These are phyloP conservation scores for Nematodospora anomalae DNA, from an alignment of 1,139 yeast genomes.

Conservation along the genomic window DNA sequence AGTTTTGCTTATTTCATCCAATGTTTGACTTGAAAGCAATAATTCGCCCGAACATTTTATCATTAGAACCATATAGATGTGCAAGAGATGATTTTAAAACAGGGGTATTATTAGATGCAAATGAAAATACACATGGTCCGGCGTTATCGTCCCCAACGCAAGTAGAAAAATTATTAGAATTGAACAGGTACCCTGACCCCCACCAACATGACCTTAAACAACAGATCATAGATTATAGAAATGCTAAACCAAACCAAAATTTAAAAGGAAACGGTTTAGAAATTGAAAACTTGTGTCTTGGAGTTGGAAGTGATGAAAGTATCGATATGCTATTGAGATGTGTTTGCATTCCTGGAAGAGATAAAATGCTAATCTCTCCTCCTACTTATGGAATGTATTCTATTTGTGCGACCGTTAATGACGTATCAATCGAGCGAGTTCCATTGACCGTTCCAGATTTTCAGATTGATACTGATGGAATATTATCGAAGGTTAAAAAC, in stretches of 20 bases:
- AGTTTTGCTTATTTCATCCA: too few relatives aligned
- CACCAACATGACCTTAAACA: slow-evolving; percentile 82
- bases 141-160: slow-evolving; percentile 42
- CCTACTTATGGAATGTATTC: slow-evolving; percentile 98
- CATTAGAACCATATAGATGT: slow-evolving; percentile 87
- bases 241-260: slow-evolving; percentile 39
- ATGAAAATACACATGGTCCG: slow-evolving; percentile 94
- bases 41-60: slow-evolving; percentile 80
- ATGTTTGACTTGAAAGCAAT: slow-evolving; percentile 58
- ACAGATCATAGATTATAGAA: slow-evolving; percentile 71
- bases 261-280: slow-evolving; percentile 35
- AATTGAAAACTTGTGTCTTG: slow-evolving; percentile 78
- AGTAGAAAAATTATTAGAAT: slow-evolving; percentile 41
- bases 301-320: slow-evolving; percentile 97
- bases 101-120: slow-evolving; percentile 89
- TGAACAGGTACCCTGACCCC: slow-evolving; percentile 96
- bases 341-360: slow-evolving; percentile 77
- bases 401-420: slow-evolving; percentile 88
- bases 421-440: slow-evolving; percentile 71
- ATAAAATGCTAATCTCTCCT: slow-evolving; percentile 82
- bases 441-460: slow-evolving; percentile 61
- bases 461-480: slow-evolving; percentile 61
- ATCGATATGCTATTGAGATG: slow-evolving; percentile 88
- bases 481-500: slow-evolving; percentile 47
- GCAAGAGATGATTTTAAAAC: slow-evolving; percentile 91